phyloP scores from a whole-genome alignment of 768 basidiomycete species.

The Collybia sp. region DNA sequence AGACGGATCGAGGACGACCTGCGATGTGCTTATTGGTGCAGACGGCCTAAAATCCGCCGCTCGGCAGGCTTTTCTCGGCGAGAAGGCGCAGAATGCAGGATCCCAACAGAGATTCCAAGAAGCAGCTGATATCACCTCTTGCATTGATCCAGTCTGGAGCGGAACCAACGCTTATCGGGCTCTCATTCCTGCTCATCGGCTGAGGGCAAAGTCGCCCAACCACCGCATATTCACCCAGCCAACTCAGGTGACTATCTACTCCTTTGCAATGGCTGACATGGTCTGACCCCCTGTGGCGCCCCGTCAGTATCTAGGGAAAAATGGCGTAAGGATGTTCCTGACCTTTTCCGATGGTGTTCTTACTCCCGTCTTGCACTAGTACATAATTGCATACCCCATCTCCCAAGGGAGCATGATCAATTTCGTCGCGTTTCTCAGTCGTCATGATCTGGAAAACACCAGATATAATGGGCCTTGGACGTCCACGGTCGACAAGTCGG shows the following conservation, averaged over 20 bases:
- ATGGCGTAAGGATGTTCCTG: constrained; percentile 27
- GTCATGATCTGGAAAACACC: constrained; percentile 48
- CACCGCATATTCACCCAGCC: constrained; percentile 45
- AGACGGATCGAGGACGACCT: constrained; percentile 54
- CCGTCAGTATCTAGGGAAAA: constrained; percentile 52
- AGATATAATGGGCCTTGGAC: constrained; percentile 50
- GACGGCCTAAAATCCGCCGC: constrained; percentile 63
- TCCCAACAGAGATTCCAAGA: constrained; percentile 28
- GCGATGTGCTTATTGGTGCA: constrained; percentile 68
- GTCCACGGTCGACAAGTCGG: constrained; percentile 34
- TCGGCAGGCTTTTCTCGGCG: constrained; percentile 31
- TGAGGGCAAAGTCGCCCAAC: constrained; percentile 35
- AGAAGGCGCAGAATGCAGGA: constrained; percentile 29
- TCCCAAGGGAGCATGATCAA: constrained; percentile 55
- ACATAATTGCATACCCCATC: constrained; percentile 59
- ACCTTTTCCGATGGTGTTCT: neutral
- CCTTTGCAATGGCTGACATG: neutral
- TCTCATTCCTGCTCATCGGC: constrained; percentile 46
- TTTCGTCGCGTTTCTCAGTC: constrained; percentile 51
- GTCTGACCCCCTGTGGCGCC: neutral
- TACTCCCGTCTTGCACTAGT: constrained; percentile 27
- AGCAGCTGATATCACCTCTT: constrained; percentile 34
- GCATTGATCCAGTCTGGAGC: constrained; percentile 52
- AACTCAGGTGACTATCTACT: constrained; percentile 34
- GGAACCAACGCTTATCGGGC: constrained; percentile 57